Evolutionary conservation across 2,329 filamentous ascomycete species (phyloP).

Genomic region (Metarhizium humberi): DNA sequence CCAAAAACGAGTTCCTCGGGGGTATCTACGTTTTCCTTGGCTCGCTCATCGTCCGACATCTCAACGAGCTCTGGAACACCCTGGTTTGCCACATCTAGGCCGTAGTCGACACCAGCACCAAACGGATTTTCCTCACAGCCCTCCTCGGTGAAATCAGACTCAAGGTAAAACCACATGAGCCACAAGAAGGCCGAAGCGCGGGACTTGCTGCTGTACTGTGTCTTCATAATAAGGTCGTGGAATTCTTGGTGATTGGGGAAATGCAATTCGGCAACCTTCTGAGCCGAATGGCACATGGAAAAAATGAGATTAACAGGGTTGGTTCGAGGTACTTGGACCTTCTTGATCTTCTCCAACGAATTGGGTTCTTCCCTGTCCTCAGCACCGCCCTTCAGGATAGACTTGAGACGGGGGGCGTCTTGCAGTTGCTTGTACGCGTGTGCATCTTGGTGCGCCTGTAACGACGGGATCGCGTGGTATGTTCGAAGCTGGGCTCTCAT

Average conservation of each 20-base stretch:
- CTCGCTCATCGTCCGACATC: conserved; percentile 57
- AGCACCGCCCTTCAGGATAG: conserved; percentile 91
- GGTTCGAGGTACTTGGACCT: conserved; percentile 56
- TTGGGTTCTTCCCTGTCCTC: conserved; percentile 81
- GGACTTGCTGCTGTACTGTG: conserved; percentile 70
- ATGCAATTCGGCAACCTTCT: conserved; percentile 87
- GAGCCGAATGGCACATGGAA: conserved; percentile 79
- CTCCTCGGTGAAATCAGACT: conserved; percentile 87
- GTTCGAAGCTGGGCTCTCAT: conserved; percentile 97
- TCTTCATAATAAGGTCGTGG: conserved; percentile 92
- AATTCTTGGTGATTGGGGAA: conserved; percentile 83
- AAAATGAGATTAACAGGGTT: conserved; percentile 98
- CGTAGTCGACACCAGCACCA: conserved; percentile 60
- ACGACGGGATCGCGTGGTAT: conserved; percentile 93
- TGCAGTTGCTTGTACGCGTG: conserved; percentile 97
- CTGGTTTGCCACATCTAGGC: conserved; percentile 54
- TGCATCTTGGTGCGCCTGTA: conserved; percentile 90
- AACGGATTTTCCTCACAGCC: conserved; percentile 88
- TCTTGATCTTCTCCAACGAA: conserved; percentile 74
- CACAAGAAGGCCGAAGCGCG: conserved; percentile 85
- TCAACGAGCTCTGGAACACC: conserved; percentile 58
- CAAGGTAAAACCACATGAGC: conserved; percentile 99
- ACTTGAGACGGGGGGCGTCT: conserved; percentile 91
- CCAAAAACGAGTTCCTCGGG: conserved; percentile 62
- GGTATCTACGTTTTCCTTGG: conserved; percentile 65